Evolutionary conservation across 2,329 filamentous ascomycete species (phyloP), one percentile per base, ranked within the genome.

Genomic region (Magnaporthiopsis rhizophila): DNA sequence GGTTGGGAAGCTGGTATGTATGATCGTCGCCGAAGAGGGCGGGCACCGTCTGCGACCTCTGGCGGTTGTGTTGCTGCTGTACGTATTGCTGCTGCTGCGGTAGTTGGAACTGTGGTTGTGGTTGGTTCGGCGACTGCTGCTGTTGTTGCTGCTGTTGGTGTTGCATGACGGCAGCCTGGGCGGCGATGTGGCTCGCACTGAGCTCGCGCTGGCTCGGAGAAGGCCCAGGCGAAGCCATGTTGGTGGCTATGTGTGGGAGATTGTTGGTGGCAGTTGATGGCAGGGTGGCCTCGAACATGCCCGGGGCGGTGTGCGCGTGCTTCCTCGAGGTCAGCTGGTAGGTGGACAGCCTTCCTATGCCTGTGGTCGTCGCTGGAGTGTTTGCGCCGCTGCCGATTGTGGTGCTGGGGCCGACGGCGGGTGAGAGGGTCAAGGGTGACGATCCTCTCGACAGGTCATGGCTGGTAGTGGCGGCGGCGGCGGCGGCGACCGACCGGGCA

Each of bases 111-210:
- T 74, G 76, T 66, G 84, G 85, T 73, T 91, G 89, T 65, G 66
- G 67, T 8, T 84, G 77, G 34, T 7, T 36, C 65, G 74, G 75
- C 67, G 73, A 69, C 67, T 73, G 65, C 18, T 74, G 74, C 58
- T 79, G 79, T 71, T 84, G 81, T 70, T 88, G 84, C 50, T 85
- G 84, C 58, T 80, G 79, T 71, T 84, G 81, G 70, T 88, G 84
- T 45, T 85, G 84, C 78, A 91, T 86, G 71, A 89, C 86, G 64
- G 90, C 90, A 12, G 90, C 87, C 75, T 92, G 90, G 24, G 90
- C 90, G 56, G 90, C 90, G 68, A 92, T 91, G 74, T 91, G 88
- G 74, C 89, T 91, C n/a, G 89, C 86, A 1, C 82, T 82, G 66
- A 85, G 75, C 32, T 79, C 74, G 53, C 73, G 72, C 53, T 68